phyloP scores from a whole-genome alignment of 1,284 basidiomycete species.

The Ganoderma resinaceum region DNA sequence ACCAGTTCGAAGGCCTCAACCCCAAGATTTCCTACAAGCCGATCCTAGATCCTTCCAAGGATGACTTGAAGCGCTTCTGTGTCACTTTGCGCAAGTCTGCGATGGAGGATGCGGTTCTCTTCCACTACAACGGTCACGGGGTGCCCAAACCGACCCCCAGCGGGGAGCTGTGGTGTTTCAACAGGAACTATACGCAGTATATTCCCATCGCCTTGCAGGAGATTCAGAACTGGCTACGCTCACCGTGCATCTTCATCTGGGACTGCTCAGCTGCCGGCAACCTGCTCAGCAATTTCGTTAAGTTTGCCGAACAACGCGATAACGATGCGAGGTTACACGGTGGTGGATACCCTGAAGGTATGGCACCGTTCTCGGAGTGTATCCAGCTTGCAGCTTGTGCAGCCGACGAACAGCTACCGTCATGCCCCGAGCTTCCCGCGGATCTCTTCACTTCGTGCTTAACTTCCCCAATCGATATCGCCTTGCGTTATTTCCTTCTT shows the following conservation, averaged over 20 bases:
- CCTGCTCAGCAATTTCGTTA: slow-evolving; percentile 91
- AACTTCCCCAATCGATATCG: slow-evolving; percentile 98
- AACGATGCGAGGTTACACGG: slow-evolving; percentile 72
- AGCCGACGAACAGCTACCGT: slow-evolving; percentile 91
- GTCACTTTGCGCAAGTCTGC: slow-evolving; percentile 86
- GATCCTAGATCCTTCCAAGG: slow-evolving; percentile 93
- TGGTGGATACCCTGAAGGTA: slow-evolving; percentile 66
- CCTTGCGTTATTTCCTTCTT: slow-evolving; percentile 93
- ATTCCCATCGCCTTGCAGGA: slow-evolving; percentile 96
- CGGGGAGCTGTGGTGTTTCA: slow-evolving; percentile 99
- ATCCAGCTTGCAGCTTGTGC: slow-evolving; percentile 97
- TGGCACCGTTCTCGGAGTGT: slow-evolving; percentile 84
- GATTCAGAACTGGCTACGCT: slow-evolving; percentile 90
- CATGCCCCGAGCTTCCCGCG: slow-evolving; percentile 95
- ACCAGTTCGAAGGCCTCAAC: slow-evolving; percentile 96
- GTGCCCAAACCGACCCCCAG: slow-evolving; percentile 97
- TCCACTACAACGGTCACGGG: slow-evolving; percentile 99
- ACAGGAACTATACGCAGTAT: slow-evolving; percentile 97
- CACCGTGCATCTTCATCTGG: slow-evolving; percentile 98
- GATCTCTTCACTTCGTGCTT: slow-evolving; percentile 98
- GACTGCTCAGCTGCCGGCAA: slow-evolving; percentile 97
- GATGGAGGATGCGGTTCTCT: slow-evolving; percentile 93
- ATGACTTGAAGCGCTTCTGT: slow-evolving; percentile 94
- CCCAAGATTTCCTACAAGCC: slow-evolving; percentile 91
- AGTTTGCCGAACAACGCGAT: slow-evolving; percentile 87